Evolutionary conservation across 345 rosid genomes (phyloP), one percentile per base, ranked within the genome.

Genomic region (Leavenworthia alabamica): DNA sequence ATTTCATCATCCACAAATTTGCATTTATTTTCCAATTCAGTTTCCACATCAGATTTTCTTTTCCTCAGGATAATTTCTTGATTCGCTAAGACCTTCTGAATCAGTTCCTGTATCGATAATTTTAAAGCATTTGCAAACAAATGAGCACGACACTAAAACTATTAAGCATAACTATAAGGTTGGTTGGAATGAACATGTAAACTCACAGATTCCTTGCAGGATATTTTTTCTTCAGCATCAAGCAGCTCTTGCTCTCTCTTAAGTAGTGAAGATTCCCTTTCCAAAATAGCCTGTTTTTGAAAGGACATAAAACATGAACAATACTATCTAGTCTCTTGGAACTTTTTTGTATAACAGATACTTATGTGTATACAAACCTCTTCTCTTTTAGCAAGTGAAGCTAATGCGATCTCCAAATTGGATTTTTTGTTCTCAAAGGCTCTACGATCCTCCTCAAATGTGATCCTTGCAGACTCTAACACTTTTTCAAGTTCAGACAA

Each of bases 141-240:
- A 48, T 22, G 53, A 40, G 49, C 12, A 63, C 44, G 47, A 35
- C n/a, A 63, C 23, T 15, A 47, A 37, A 58, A 44, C 33, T 45
- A 61, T 52, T 46, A 44, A 36, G 20, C 13, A 44, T 45, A 61
- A 60, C 32, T 35, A 60, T 17, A 44, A 29, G 6, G 43, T 62
- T 29, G 5, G 43, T 14, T 46, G 23, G 43, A 60, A 3, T 46
- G 68, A 51, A 51, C 33, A 65, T 17, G 71, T 56, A 50, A 65
- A 78, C 97, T 80, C 76, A 93, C 99, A 70, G 86, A 80, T 77
- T 89, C 86, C 68, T 75, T 89, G 82, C 60, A 78, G 15, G 91
- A 80, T 64, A 80, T 56, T 72, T 78, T 85, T 81, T 73, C 92
- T 67, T 81, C 88, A 46, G 86, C 67, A 79, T 78, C 73, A 71